Percentiles rank a stretch among this genome's conserved stretches.
Conservation (phyloP, 768 basidiomycete genomes). For the Termitomyces sp. region DNA sequence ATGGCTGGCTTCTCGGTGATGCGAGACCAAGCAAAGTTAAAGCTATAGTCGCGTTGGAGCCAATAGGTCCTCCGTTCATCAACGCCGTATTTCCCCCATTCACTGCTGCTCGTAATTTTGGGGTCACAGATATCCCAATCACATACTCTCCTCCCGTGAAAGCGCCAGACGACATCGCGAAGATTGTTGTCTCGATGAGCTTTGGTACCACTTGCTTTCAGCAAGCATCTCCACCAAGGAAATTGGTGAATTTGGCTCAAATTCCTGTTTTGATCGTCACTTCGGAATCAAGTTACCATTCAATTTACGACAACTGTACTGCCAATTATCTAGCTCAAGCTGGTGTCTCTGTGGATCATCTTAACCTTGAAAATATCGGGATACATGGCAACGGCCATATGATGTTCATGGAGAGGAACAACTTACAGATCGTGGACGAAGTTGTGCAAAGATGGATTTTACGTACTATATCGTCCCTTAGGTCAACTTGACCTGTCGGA, state of each 20-base stretch:
- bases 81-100: conserved; percentile 32
- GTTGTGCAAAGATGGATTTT: conserved; percentile 16
- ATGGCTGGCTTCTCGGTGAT: conserved; percentile 47
- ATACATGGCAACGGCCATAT: conserved; percentile 52
- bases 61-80: conserved; percentile 45
- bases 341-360: conserved; percentile 38
- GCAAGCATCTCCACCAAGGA: conserved; percentile 37
- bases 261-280: conserved; percentile 45
- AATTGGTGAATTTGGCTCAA: conserved; percentile 33
- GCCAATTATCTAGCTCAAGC: conserved; percentile 38
- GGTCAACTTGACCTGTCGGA: neutral
- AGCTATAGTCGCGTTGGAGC: conserved; percentile 46
- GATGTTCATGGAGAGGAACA: conserved; percentile 53
- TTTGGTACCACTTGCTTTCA: conserved; percentile 35
- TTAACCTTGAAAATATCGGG: conserved; percentile 35
- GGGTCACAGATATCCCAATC: conserved; percentile 44
- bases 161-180: conserved; percentile 31
- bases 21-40: conserved; percentile 37
- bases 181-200: conserved; percentile 20
- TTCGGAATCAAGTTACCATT: conserved; percentile 45
- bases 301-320: conserved; percentile 42
- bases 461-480: neutral
- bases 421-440: conserved; percentile 32
- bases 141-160: conserved; percentile 36
- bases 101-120: conserved; percentile 35